Evolutionary conservation across 2,329 filamentous ascomycete species (phyloP).

Genomic region (Ceratocystis eucalypticola): DNA sequence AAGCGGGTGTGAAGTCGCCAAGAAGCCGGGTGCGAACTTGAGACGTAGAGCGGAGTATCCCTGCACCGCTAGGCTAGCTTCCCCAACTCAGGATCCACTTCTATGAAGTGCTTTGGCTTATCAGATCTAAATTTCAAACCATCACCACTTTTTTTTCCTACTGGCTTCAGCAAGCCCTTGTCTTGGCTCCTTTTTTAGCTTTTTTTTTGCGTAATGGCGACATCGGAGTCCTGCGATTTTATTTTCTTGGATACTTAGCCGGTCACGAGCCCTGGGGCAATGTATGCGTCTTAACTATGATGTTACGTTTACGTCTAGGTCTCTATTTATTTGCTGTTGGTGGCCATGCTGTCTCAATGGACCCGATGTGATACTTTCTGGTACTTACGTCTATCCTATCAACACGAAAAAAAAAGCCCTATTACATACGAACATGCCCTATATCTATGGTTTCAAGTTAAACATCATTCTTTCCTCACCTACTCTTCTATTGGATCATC

Average conservation of each 20-base stretch:
- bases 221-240: conserved; percentile 1
- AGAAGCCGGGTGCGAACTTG: background rate
- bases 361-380: too few species aligned
- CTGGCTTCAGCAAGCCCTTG: background rate
- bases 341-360: too few species aligned
- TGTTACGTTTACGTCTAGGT: background rate
- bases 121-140: conserved; percentile 14
- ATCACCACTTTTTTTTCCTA: conserved; percentile 13
- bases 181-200: background rate
- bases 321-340: background rate
- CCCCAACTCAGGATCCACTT: background rate
- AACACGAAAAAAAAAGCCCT: too few species aligned
- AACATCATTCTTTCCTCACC: background rate
- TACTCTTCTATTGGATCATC: conserved; percentile 13
- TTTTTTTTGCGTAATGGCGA: conserved; percentile 1
- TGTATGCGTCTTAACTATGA: background rate
- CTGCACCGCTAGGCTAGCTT: background rate
- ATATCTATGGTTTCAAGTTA: background rate
- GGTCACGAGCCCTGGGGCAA: background rate
- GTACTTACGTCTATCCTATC: too few species aligned
- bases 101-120: conserved; percentile 7
- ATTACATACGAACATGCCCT: background rate
- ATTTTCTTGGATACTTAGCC: background rate
- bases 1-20: background rate
- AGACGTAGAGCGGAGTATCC: background rate